Evolutionary conservation across 1,284 basidiomycete genomes (phyloP), one percentile per base, ranked within the genome.

Genomic region (Leccinum subrobustum): DNA sequence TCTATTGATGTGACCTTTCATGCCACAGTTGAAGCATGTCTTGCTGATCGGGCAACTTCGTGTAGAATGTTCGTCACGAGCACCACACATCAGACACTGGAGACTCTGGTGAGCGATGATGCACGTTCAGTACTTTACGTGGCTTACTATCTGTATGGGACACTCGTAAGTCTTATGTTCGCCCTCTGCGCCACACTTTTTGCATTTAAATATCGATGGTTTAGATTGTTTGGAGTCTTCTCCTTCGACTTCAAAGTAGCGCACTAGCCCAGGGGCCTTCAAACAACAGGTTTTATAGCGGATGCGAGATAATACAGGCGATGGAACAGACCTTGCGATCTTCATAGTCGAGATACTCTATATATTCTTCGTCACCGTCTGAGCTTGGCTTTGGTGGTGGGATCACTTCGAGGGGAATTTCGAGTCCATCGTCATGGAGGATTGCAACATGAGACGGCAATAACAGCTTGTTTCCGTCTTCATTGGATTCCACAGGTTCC

Each of bases 41-140:
- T 95, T 88, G 70, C 86, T 88, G 61, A 93, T 88, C 1, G 94
- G 93, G 75, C 95, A 97, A 58, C 87, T 85, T 58, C 88, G 80
- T 6, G 93, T 92, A 6, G 83, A 78, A 71, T 97, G 95, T 64
- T 95, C 91, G 69, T 96, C 87, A 59, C 89, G 83, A 16, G 84
- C 91, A 57, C 95, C 95, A 69, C 95, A 97, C 9, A 91, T 93
- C 33, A 92, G 75, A 72, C 95, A 97, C 93, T 96, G 58, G 3
- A 51, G 51, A 48, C 5, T 2, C 48, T 42, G 12, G 55, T 62
- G 58, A 63, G 54, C 14, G 23, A 53, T 50, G 51, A 57, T 55
- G 37, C 37, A 18, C 7, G 54, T 50, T 57, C 29, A 54, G 63
- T 39, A 11, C 16, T 27, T 50, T 29, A 39, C 50, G 78, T 23